phyloP scores from a whole-genome alignment of 306 rosid species.

The Astragalus glycyphyllos region DNA sequence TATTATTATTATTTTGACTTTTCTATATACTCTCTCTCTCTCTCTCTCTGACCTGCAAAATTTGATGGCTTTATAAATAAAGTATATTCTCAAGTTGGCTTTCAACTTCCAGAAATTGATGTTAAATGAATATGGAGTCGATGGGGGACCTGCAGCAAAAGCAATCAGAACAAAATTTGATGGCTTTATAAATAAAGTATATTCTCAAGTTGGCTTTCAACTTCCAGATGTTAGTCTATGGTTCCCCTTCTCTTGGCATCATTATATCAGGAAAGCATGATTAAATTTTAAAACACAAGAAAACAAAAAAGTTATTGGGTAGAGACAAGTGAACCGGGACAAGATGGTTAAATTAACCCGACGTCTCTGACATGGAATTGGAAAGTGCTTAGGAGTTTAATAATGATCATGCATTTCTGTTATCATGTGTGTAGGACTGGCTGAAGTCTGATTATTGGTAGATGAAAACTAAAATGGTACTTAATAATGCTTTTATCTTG shows the following conservation, averaged over 20 bases:
- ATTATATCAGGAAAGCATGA: conserved; percentile 16
- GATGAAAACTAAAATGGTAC: conserved; percentile 10
- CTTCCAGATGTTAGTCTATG: conserved; percentile 59
- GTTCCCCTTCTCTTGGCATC: conserved; percentile 7
- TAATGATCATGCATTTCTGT: conserved; percentile 14
- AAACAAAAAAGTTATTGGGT: conserved; percentile 10
- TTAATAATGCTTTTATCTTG: conserved; percentile 2
- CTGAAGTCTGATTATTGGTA: conserved; percentile 4
- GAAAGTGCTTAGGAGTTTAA: conserved; percentile 35
- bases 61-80: conserved; percentile 50
- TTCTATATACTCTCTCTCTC: not conserved
- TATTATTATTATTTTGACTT: not conserved
- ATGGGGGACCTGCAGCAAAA: conserved; percentile 62
- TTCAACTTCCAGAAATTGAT: conserved; percentile 53
- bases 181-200: conserved; percentile 46
- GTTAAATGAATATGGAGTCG: conserved; percentile 57
- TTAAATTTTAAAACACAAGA: conserved; percentile 26
- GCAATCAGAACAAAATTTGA: conserved; percentile 59
- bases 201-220: conserved; percentile 52
- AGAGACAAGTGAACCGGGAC: not conserved
- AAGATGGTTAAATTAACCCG: conserved; percentile 14
- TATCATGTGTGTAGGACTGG: conserved; percentile 1
- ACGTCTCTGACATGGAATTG: conserved; percentile 9
- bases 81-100: conserved; percentile 50
- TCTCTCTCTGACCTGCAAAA: too few relatives aligned